Percentiles rank a stretch among this genome's conserved stretches.
These are phyloP conservation scores for Cnidoscolus chayamansa DNA, from an alignment of 441 rosid genomes.

Conservation along the genomic window DNA sequence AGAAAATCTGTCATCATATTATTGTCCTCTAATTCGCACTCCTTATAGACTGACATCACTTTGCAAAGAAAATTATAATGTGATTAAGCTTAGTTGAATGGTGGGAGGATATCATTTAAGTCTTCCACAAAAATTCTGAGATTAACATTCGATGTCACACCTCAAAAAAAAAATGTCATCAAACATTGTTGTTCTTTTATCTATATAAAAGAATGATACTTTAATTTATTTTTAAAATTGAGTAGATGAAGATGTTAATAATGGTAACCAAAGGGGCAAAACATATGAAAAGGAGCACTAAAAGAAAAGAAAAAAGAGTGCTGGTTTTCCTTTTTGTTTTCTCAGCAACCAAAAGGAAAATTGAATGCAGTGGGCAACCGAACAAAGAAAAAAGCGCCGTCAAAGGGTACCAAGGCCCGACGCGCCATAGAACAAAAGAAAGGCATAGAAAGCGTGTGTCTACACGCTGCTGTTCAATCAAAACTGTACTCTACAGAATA, in stretches of 20 bases:
- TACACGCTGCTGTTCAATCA: constrained; percentile 28
- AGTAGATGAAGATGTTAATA: no score
- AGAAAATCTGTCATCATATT: neutral
- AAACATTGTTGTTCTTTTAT: no score
- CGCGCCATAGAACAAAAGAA: neutral
- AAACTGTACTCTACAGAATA: neutral
- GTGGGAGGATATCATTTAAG: neutral
- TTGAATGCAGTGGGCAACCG: neutral
- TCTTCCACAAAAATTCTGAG: neutral
- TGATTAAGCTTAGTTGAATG: neutral
- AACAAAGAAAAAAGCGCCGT: constrained; percentile 9
- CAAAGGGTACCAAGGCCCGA: neutral
- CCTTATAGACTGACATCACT: neutral
- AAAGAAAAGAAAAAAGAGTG: neutral
- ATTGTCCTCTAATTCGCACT: neutral
- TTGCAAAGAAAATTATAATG: neutral
- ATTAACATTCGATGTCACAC: neutral
- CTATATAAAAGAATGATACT: no score
- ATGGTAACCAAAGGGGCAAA: neutral
- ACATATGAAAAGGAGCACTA: neutral
- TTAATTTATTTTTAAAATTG: no score
- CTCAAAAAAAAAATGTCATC: no score
- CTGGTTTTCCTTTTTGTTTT: neutral
- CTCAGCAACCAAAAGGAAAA: constrained; percentile 3
- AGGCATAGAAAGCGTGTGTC: constrained; percentile 20